Conservation (phyloP, 164 flowering plant species). For the Cinnamomum chago region DNA sequence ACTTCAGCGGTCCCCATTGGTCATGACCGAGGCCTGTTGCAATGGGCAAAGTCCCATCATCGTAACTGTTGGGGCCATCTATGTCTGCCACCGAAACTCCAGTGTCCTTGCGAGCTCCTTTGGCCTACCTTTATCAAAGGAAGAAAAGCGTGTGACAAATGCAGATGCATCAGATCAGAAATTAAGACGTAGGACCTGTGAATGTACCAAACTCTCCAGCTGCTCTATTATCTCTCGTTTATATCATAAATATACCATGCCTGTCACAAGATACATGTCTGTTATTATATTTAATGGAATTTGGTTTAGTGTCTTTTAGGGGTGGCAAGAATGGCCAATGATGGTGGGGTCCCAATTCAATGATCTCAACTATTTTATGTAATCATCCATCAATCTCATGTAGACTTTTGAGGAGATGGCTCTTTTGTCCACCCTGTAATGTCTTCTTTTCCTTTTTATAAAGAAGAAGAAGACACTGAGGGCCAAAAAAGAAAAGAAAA, state of each 20-base stretch:
- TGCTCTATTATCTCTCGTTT: not conserved
- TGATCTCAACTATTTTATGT: not conserved
- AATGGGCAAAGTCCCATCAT: too few relatives aligned
- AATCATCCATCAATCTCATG: conserved; percentile 6
- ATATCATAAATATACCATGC: not conserved
- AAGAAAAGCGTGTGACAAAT: too few relatives aligned
- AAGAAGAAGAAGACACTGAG: not conserved
- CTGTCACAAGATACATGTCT: not conserved
- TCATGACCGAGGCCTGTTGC: too few relatives aligned
- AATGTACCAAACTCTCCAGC: not conserved
- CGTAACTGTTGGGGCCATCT: too few relatives aligned
- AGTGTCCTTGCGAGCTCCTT: too few relatives aligned
- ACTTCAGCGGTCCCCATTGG: too few relatives aligned
- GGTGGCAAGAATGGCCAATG: not conserved
- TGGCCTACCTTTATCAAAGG: too few relatives aligned
- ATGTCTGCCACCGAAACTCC: too few relatives aligned
- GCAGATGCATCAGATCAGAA: too few relatives aligned
- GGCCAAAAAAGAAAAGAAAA: not conserved
- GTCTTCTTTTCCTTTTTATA: not conserved
- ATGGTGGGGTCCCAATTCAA: conserved; percentile 6
- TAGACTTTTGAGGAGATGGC: conserved; percentile 6
- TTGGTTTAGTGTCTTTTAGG: not conserved
- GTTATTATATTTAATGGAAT: not conserved
- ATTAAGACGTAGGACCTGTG: too few relatives aligned
- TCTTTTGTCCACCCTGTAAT: not conserved